Conservation (phyloP, 495 filamentous ascomycete species). For the Evansstolkia leycettana region DNA sequence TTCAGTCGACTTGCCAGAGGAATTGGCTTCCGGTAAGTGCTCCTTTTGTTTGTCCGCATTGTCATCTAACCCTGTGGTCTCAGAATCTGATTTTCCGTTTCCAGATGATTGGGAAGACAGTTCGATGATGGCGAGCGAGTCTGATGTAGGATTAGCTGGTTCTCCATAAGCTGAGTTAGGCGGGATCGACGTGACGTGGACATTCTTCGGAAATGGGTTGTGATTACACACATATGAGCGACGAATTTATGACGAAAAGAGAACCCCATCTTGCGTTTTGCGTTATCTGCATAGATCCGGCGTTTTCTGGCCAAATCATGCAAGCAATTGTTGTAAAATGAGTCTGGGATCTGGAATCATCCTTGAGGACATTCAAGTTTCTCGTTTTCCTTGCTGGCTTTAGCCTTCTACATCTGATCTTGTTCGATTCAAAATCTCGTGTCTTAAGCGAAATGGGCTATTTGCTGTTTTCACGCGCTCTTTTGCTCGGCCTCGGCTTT, state of each 20-base stretch:
- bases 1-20: conserved; percentile 24
- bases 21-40: conserved; percentile 28
- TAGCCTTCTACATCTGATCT: too few species aligned
- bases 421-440: too few species aligned
- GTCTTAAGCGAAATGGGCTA: too few species aligned
- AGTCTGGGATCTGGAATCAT: too few species aligned
- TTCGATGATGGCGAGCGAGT: conserved; percentile 31
- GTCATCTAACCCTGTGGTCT: conserved; percentile 10
- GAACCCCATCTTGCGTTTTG: conserved; percentile 3
- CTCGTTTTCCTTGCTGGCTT: too few species aligned
- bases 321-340: neutral
- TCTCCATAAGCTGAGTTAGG: conserved; percentile 21
- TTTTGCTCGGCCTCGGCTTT: too few species aligned
- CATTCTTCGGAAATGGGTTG: conserved; percentile 4
- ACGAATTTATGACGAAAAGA: conserved; percentile 16
- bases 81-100: conserved; percentile 32
- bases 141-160: conserved; percentile 27
- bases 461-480: too few species aligned
- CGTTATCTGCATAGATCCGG: conserved; percentile 15
- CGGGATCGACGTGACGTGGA: neutral
- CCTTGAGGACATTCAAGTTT: too few species aligned
- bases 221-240: conserved; percentile 14
- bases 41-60: conserved; percentile 9
- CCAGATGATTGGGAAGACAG: conserved; percentile 34
- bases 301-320: conserved; percentile 8